Base-by-base conservation (phyloP, 1,139 yeast genomes). In the Meyerozyma carpophila region DNA sequence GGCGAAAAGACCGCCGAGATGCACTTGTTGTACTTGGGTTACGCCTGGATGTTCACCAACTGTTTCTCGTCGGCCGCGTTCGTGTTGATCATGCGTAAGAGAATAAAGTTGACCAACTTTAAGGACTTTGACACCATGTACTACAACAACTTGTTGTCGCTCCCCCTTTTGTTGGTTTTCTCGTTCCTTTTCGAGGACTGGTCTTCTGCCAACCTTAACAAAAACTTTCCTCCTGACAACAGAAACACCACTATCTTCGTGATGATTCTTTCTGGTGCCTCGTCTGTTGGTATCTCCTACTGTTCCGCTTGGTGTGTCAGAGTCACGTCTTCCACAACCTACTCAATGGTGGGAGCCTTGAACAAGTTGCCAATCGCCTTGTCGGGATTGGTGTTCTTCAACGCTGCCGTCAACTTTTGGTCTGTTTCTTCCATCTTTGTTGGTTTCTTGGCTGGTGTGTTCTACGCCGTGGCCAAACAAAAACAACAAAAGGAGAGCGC, bases 221-320 rank as follows among this genome's bases (percentile, higher is more conserved):
- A 59, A 46, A 93, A 91, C 77, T 88, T 93, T 81, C 95, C 95
- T 37, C 70, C 75, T 18, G 87, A 72, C 43, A 73, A 79, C 56
- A 78, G 91, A 65, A 66, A 71, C 53, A 75, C 91, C 36, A 78
- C 88, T 49, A 76, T 89, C 53, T 50, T 75, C 40, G 90, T 95
- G 54, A 91, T 94, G 96, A 59, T 93, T 51, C 78, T 91, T 59
- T 87, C 97, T 39, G 98, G 98, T 65, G 78, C 87, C 54, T 85
- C 95, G 37, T 85, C 98, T 29, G 95, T 93, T 46, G 97, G 95
- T 68, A 93, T 94, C 62, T 90, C 98, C 40, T 93, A 94, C 78
- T 89, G 97, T 68, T 89, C 98, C 27, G 98, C 97, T 49, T 93
- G 98, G 98, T 93, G 98, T 80, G 96, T 93, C 50, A 88, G 98